Percentiles rank a stretch among this genome's conserved stretches.
phyloP scores from a whole-genome alignment of 2,329 filamentous ascomycete species.

The Colletotrichum endophyticum region DNA sequence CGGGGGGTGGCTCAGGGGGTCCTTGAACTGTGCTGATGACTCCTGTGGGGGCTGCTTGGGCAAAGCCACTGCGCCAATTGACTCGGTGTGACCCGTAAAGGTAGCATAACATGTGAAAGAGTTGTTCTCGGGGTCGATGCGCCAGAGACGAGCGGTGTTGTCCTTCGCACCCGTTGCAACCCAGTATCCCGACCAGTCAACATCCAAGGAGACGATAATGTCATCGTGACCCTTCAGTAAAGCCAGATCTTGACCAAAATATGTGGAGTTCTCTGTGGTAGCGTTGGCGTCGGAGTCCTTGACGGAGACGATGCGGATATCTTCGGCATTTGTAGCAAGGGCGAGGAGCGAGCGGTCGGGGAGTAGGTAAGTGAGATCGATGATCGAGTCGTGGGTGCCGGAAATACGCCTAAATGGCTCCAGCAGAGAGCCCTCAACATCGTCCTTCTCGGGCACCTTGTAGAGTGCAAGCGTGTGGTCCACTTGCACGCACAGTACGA shows the following conservation, averaged over 20 bases:
- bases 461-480: constrained; percentile 89
- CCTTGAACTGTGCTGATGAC: constrained; percentile 71
- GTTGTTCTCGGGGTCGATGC: constrained; percentile 75
- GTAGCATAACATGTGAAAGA: constrained; percentile 81
- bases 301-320: constrained; percentile 85
- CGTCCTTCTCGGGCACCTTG: constrained; percentile 46
- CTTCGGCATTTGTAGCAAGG: constrained; percentile 93
- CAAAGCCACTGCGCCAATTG: constrained; percentile 86
- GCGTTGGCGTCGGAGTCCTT: constrained; percentile 39
- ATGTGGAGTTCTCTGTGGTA: constrained; percentile 43
- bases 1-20: constrained; percentile 81
- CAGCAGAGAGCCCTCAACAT: constrained; percentile 28
- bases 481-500: constrained; percentile 82
- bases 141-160: constrained; percentile 91
- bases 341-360: constrained; percentile 83
- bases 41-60: constrained; percentile 72
- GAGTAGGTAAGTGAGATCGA: constrained; percentile 88
- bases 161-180: constrained; percentile 96
- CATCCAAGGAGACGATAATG: constrained; percentile 92
- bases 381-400: constrained; percentile 96
- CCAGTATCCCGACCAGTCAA: constrained; percentile 98
- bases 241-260: constrained; percentile 90
- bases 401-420: constrained; percentile 79
- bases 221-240: constrained; percentile 90
- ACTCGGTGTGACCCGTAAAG: constrained; percentile 93